A percentile compares a stretch with the other conserved stretches of the same genome.
phyloP scores from a whole-genome alignment of 306 rosid genomes.

The Lathyrus tuberosus region DNA sequence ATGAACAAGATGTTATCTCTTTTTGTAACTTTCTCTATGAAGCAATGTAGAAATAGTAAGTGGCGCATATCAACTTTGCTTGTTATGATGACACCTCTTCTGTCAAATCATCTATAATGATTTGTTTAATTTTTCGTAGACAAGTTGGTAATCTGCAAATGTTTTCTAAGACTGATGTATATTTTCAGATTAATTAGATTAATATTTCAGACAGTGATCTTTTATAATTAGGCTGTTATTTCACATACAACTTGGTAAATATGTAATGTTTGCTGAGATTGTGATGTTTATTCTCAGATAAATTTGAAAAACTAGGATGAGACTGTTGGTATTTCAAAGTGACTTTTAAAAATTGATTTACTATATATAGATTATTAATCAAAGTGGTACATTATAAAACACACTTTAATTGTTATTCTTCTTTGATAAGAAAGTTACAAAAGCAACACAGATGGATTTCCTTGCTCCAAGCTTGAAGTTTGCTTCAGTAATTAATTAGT shows the following conservation, averaged over 20 bases:
- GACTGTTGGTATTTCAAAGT: background rate
- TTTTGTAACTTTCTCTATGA: conserved; percentile 35
- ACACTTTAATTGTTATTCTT: background rate
- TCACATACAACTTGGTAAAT: background rate
- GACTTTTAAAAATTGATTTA: background rate
- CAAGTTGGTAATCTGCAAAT: background rate
- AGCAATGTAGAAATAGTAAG: conserved; percentile 46
- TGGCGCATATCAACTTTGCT: background rate
- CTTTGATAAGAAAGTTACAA: background rate
- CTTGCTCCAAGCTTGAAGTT: background rate
- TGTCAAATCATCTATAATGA: background rate
- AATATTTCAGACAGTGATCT: no score
- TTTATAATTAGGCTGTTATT: no score
- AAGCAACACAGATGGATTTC: background rate
- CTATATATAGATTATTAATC: background rate
- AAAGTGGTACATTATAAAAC: background rate
- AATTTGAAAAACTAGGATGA: no score
- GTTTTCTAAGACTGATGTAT: no score
- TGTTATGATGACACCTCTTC: background rate
- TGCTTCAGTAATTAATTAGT: background rate
- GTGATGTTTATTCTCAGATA: no score
- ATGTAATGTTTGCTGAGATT: background rate
- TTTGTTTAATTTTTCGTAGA: background rate
- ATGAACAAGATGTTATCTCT: conserved; percentile 39
- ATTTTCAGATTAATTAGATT: no score